Percentiles rank a stretch among this genome's conserved stretches.
These are phyloP conservation scores for Kwoniella botswanensis DNA, from an alignment of 768 basidiomycete genomes.

Conservation along the genomic window DNA sequence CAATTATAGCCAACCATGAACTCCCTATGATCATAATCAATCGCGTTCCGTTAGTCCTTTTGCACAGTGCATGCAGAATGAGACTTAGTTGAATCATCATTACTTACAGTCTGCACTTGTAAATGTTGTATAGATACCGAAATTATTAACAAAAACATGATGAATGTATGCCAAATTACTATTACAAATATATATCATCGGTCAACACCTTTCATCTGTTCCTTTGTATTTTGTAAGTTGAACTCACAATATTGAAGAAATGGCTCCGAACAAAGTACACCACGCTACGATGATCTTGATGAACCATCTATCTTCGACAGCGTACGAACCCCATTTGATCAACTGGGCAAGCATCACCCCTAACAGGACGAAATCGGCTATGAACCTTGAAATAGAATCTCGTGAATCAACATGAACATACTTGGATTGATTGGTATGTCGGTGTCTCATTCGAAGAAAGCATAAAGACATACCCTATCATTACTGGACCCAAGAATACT, in stretches of 20 bases:
- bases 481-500: constrained; percentile 4
- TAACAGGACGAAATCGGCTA: constrained; percentile 9
- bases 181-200: no score
- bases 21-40: constrained; percentile 5
- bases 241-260: constrained; percentile 11
- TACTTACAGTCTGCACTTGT: constrained; percentile 12
- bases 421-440: no score
- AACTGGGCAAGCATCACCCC: constrained; percentile 11
- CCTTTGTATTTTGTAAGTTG: no score
- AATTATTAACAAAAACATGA: constrained; percentile 7
- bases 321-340: constrained; percentile 4
- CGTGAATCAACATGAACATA: no score
- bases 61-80: no score
- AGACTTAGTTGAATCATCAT: no score
- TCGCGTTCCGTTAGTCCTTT: no score
- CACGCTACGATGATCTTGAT: constrained; percentile 14
- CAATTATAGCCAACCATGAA: constrained; percentile 16
- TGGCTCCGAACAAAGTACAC: constrained; percentile 9
- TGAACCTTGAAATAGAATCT: no score
- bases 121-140: constrained; percentile 1
- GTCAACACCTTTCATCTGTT: no score
- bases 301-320: constrained; percentile 12
- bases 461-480: constrained; percentile 13
- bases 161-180: constrained; percentile 14
- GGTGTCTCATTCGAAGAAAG: no score